A percentile compares a stretch with the other conserved stretches of the same genome.
Conservation (phyloP, 257 asterid species). For the Nicotiana knightiana region DNA sequence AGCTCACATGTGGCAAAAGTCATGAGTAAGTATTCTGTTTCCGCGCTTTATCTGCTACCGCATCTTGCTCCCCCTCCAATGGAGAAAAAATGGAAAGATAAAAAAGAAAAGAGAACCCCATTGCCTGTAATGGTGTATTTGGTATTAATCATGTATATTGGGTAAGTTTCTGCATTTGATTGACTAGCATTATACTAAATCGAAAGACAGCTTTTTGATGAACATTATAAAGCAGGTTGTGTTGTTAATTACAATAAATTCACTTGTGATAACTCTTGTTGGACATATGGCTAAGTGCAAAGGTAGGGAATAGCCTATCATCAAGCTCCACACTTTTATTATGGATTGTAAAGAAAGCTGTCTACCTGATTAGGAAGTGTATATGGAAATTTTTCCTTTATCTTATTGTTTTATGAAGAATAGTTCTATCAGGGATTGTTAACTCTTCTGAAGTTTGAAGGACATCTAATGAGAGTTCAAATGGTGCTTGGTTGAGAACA, state of each 20-base stretch:
- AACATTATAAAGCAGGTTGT: background rate
- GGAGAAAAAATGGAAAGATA: background rate
- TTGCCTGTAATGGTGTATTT: background rate
- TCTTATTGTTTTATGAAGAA: background rate
- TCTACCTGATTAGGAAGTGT: background rate
- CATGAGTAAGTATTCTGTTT: background rate
- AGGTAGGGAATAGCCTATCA: background rate
- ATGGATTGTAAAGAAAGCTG: background rate
- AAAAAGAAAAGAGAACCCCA: background rate
- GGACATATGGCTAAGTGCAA: background rate
- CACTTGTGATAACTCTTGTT: background rate
- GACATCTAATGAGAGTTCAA: background rate
- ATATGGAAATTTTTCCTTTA: background rate
- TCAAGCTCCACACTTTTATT: background rate
- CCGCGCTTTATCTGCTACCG: background rate
- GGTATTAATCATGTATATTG: background rate
- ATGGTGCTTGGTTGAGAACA: background rate
- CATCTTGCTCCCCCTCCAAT: background rate
- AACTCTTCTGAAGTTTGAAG: background rate
- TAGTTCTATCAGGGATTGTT: background rate
- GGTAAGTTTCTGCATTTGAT: background rate
- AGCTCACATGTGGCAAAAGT: background rate
- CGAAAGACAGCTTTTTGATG: background rate
- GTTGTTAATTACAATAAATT: background rate
- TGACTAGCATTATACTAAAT: background rate